A percentile compares a stretch with the other conserved stretches of the same genome.
These are phyloP conservation scores for Apophysomyces trapeziformis DNA, from an alignment of 371 early-diverging fungal genomes.

Conservation along the genomic window DNA sequence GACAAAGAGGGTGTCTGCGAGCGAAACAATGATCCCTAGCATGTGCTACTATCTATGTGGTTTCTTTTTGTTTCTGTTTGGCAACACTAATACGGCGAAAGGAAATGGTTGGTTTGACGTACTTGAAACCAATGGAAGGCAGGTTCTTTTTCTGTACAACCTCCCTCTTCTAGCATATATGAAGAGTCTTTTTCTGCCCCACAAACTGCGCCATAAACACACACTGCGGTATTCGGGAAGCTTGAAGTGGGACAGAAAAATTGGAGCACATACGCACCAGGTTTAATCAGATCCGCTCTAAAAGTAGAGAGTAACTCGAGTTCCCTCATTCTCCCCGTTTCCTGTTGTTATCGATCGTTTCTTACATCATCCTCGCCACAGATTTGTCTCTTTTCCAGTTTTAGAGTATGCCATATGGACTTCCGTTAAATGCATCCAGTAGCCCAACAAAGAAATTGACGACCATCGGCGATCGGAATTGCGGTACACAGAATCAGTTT, in stretches of 20 bases:
- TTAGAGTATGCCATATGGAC: not conserved
- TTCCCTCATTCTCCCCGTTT: not conserved
- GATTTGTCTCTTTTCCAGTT: not conserved
- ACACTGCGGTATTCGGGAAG: not conserved
- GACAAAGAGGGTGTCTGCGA: not conserved
- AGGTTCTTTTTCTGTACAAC: not conserved
- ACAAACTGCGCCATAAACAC: not conserved
- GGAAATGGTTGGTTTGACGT: no score
- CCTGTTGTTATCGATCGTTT: not conserved
- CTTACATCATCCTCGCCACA: not conserved
- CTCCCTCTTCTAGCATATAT: not conserved
- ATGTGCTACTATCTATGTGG: not conserved
- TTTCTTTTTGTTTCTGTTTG: not conserved
- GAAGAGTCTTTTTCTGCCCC: not conserved
- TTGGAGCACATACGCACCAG: no score
- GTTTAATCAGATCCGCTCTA: not conserved
- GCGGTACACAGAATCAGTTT: not conserved
- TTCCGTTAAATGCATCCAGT: no score
- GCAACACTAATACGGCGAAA: no score
- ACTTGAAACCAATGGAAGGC: no score
- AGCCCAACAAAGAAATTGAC: no score
- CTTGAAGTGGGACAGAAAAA: not conserved
- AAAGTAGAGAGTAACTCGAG: not conserved
- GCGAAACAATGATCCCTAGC: slow-evolving; percentile 3
- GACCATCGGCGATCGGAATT: not conserved